Base-by-base conservation (phyloP, 2,329 filamentous ascomycete genomes). In the Aspergillus brunneoviolaceus region DNA sequence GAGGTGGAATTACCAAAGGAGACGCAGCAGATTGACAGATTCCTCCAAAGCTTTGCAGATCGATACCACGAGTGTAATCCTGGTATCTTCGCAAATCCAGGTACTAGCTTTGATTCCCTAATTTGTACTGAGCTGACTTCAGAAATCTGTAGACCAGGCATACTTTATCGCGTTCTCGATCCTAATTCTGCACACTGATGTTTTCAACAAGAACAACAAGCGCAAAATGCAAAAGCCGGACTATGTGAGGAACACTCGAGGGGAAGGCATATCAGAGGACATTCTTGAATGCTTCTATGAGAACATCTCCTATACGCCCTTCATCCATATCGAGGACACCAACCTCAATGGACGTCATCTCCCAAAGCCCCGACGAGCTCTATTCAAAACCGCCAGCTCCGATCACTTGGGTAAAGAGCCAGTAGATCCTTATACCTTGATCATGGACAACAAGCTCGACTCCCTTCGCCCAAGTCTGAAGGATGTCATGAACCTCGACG, bases 171-270 rank as follows among this genome's bases (percentile, higher is more conserved):
- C 94, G 16, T 99, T 99, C 73, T 98, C 94, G 2, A 87, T 99
- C 59, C 85, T 99, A 61, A 97, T 99, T 67, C 82, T 99, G 35
- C 95, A 99, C 70, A 98, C 95, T 0, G 95, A 99, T 72, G 91
- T 96, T n/a, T 98, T 98, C 85, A 99, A 99, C 82, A 96, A 96
- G 78, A 99, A 98, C 80, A 98, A 98, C 80, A 98, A 98, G 79
- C 86, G 95, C 75, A 99, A 99, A 77, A 99, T 99, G 95, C 92
- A 96, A 72, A 96, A 96, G 72, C 80, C 85, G 0, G 95, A 98
- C 71, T 99, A 99, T 76, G 84, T 98, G 67, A 97, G 96, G 76
- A 98, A 98, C 73, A 96, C 93, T 0, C 88, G 87, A 23, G 92
- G 91, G 3, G 93, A 98, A 73, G 92, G 92, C 14, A 90, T 98